Evolutionary conservation across 1,284 basidiomycete species (phyloP).

Genomic region (Sparassis latifolia): DNA sequence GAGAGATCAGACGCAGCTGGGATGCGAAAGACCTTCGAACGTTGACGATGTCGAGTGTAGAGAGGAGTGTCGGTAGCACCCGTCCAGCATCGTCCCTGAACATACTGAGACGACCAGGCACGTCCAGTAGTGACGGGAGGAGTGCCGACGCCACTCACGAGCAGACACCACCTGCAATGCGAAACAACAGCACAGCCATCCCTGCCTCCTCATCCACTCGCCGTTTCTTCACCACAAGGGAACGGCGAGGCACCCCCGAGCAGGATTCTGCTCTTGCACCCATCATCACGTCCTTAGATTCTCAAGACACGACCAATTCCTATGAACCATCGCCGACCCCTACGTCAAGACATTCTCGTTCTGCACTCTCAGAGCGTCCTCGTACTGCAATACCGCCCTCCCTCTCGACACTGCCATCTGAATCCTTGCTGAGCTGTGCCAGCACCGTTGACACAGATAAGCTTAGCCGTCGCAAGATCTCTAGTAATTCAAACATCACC

Average conservation of each 20-base stretch:
- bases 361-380: conserved; percentile 26
- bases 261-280: conserved; percentile 7
- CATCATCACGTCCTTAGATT: conserved; percentile 27
- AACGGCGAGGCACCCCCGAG: conserved; percentile 30
- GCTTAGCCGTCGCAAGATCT: conserved; percentile 39
- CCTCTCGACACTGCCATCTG: conserved; percentile 53
- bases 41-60: conserved; percentile 18
- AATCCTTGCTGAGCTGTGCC: conserved; percentile 34
- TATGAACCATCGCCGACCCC: conserved; percentile 66
- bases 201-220: conserved; percentile 30
- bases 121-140: conserved; percentile 23
- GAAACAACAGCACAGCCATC: conserved; percentile 8
- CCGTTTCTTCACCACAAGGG: conserved; percentile 46
- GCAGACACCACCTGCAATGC: conserved; percentile 17
- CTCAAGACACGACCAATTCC: conserved; percentile 37
- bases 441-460: conserved; percentile 25
- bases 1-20: conserved; percentile 51
- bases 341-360: conserved; percentile 32
- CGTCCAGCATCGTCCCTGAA: conserved; percentile 24
- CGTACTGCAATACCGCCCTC: conserved; percentile 48
- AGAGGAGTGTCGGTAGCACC: conserved; percentile 13
- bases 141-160: conserved; percentile 17
- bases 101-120: conserved; percentile 13
- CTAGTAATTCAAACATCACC: conserved; percentile 43
- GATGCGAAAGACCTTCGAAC: conserved; percentile 26